Conservation (phyloP, 768 basidiomycete species). For the Cyclocybe aegerita region DNA sequence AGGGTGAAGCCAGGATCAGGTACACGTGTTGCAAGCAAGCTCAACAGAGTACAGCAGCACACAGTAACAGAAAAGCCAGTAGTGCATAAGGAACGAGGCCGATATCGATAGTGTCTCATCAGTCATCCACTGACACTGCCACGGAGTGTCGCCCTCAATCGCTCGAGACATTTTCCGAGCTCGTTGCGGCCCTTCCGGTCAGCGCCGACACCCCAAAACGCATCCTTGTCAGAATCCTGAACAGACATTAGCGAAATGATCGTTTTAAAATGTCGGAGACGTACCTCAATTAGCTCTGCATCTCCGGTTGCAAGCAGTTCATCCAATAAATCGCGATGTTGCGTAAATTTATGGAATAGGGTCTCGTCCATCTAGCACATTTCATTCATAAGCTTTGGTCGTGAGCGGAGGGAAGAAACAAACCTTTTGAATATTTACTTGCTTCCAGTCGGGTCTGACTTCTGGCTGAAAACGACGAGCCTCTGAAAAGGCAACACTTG, state of each 20-base stretch:
- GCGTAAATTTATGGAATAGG: constrained; percentile 68
- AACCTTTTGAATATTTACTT: constrained; percentile 68
- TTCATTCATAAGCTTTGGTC: neutral
- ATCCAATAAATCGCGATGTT: constrained; percentile 58
- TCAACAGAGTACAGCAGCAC: constrained; percentile 10
- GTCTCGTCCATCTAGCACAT: constrained; percentile 60
- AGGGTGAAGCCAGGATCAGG: constrained; percentile 12
- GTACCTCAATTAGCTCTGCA: constrained; percentile 68
- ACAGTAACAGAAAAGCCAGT: constrained; percentile 11
- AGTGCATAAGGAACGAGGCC: constrained; percentile 11
- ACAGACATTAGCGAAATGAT: constrained; percentile 6
- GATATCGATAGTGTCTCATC: constrained; percentile 50
- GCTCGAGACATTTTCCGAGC: constrained; percentile 56
- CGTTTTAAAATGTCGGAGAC: constrained; percentile 8
- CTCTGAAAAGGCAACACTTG: constrained; percentile 65
- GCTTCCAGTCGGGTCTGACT: constrained; percentile 66
- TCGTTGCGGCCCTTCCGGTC: constrained; percentile 71
- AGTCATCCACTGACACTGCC: too few relatives aligned
- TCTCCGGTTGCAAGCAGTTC: constrained; percentile 66
- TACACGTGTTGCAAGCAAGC: constrained; percentile 27
- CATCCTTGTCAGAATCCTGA: constrained; percentile 73
- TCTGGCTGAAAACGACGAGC: constrained; percentile 63
- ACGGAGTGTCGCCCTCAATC: too few relatives aligned
- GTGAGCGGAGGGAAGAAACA: neutral
- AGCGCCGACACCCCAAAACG: constrained; percentile 76